These are phyloP conservation scores for Xanthoceras sorbifolium DNA, from an alignment of 345 rosid genomes.

Conservation along the genomic window DNA sequence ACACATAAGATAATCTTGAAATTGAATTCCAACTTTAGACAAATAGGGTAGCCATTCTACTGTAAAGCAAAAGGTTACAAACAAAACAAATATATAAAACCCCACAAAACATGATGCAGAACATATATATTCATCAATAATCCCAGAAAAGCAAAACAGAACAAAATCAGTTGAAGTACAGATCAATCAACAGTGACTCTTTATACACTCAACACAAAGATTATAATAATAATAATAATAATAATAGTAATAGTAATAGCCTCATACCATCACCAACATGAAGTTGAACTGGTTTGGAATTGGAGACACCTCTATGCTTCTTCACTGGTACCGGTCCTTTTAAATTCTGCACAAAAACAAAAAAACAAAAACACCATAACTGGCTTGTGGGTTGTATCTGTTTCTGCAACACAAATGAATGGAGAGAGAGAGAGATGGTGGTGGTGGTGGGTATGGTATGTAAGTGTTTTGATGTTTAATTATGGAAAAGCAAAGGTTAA, in stretches of 20 bases:
- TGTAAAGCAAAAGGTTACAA: background rate
- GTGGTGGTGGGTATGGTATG: background rate
- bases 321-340: slow-evolving; percentile 4
- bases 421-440: slow-evolving; percentile 14
- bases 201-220: too few relatives aligned
- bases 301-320: slow-evolving; percentile 18
- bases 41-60: background rate
- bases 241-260: background rate
- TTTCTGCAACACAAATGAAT: slow-evolving; percentile 17
- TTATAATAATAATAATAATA: too few relatives aligned
- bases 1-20: slow-evolving; percentile 22
- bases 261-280: slow-evolving; percentile 10
- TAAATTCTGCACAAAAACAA: slow-evolving; percentile 18
- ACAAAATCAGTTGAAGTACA: background rate
- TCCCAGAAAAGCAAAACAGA: background rate
- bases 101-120: background rate
- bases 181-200: too few relatives aligned
- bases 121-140: background rate
- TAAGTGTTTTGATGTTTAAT: slow-evolving; percentile 37
- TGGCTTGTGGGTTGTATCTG: slow-evolving; percentile 12
- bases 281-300: slow-evolving; percentile 19
- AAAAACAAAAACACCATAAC: slow-evolving; percentile 15
- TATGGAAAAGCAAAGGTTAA: slow-evolving; percentile 62
- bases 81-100: background rate
- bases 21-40: background rate